Evolutionary conservation across 2,329 filamentous ascomycete genomes (phyloP).

Genomic region (Exutisphaerella laricina): DNA sequence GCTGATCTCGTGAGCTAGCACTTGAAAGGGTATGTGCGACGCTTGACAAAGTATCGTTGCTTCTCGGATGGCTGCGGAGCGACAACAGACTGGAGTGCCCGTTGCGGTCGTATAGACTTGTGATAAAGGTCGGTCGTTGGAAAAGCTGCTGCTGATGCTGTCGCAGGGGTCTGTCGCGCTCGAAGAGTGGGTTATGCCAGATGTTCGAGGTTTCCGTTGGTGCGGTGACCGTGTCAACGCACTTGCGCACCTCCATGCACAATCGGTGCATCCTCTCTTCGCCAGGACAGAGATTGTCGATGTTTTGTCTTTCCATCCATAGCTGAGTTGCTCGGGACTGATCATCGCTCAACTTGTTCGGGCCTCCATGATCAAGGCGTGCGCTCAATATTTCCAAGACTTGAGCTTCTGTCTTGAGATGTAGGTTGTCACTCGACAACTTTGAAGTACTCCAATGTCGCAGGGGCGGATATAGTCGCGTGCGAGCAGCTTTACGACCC

Average conservation of each 20-base stretch:
- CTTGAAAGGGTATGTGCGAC: slow-evolving; percentile 28
- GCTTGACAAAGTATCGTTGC: slow-evolving; percentile 25
- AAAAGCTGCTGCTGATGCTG: slow-evolving; percentile 1
- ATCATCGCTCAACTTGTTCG: slow-evolving; percentile 93
- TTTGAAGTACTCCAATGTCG: slow-evolving; percentile 41
- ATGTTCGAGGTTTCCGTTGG: slow-evolving; percentile 73
- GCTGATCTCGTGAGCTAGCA: slow-evolving; percentile 53
- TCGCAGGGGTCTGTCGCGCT: slow-evolving; percentile 48
- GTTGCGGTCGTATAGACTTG: slow-evolving; percentile 11
- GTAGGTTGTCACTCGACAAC: slow-evolving; percentile 51
- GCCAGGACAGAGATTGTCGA: slow-evolving; percentile 90
- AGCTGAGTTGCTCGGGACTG: slow-evolving; percentile 78
- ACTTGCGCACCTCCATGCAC: slow-evolving; percentile 81
- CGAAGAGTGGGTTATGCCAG: slow-evolving; percentile 87
- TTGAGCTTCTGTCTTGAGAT: slow-evolving; percentile 77
- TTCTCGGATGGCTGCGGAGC: slow-evolving; percentile 20
- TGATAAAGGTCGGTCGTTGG: slow-evolving; percentile 9
- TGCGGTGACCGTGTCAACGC: slow-evolving; percentile 78
- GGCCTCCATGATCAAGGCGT: slow-evolving; percentile 74
- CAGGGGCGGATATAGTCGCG: slow-evolving; percentile 36
- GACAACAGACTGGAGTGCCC: slow-evolving; percentile 17
- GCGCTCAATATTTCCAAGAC: slow-evolving; percentile 84
- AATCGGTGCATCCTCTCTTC: slow-evolving; percentile 94
- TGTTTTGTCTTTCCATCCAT: slow-evolving; percentile 74
- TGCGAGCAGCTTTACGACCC: slow-evolving; percentile 38